Percentiles rank a stretch among this genome's conserved stretches.
Conservation (phyloP, 176 grass and related monocot species). For the Coix lacrymajobi region DNA sequence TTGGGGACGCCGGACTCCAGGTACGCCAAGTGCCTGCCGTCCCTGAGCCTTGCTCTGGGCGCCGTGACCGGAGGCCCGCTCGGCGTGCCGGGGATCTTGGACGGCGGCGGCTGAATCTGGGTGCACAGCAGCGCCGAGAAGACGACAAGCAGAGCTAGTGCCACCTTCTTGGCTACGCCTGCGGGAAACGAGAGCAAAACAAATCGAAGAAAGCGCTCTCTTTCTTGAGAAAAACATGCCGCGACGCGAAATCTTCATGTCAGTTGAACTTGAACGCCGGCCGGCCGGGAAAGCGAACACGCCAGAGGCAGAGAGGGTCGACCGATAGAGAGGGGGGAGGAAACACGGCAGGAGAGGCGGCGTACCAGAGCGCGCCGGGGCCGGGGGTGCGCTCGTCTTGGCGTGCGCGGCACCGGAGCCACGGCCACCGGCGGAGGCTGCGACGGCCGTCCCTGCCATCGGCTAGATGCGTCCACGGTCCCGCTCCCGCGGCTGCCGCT, state of each 20-base stretch:
- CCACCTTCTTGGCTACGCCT: background rate
- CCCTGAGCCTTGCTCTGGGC: background rate
- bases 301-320: no score
- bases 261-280: background rate
- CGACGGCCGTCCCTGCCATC: background rate
- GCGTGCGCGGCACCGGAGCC: no score
- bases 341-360: background rate
- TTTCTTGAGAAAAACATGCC: background rate
- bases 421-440: background rate
- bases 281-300: background rate
- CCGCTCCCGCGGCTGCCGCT: background rate
- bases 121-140: background rate
- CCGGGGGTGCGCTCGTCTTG: background rate
- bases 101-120: conserved; percentile 21
- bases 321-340: background rate
- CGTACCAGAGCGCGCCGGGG: background rate
- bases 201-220: background rate
- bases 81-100: conserved; percentile 9
- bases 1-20: conserved; percentile 24
- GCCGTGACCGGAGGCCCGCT: background rate
- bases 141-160: background rate
- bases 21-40: conserved; percentile 18
- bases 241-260: background rate
- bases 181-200: background rate
- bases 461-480: background rate